Percentiles rank a stretch among this genome's conserved stretches.
Evolutionary conservation across 2,329 filamentous ascomycete species (phyloP).

Genomic region (Madurella mycetomatis): DNA sequence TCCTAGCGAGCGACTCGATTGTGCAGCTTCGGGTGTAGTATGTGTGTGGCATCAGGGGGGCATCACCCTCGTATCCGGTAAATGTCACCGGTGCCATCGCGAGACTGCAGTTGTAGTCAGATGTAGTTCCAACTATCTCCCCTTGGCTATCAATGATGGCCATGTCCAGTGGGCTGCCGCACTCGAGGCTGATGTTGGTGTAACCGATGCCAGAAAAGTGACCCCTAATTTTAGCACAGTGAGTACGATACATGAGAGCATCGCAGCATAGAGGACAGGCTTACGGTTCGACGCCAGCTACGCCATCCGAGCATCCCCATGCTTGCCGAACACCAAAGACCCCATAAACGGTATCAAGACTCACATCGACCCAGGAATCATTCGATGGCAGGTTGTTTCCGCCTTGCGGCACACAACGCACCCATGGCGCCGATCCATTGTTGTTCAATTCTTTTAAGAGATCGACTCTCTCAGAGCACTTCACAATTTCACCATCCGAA

Average conservation of each 20-base stretch:
- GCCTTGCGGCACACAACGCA: slow-evolving; percentile 3
- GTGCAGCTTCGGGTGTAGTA: slow-evolving; percentile 22
- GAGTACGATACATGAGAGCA: neutral
- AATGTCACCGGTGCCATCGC: slow-evolving; percentile 4
- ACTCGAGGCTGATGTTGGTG: slow-evolving; percentile 8
- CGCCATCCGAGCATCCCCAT: slow-evolving; percentile 20
- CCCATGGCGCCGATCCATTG: slow-evolving; percentile 10
- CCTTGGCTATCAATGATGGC: too few species aligned
- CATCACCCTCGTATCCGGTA: slow-evolving; percentile 16
- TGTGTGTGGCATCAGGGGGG: slow-evolving; percentile 21
- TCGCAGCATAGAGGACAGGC: neutral
- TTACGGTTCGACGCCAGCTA: slow-evolving; percentile 16
- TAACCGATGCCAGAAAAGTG: slow-evolving; percentile 17
- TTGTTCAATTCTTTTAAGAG: neutral
- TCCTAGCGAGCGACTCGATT: slow-evolving; percentile 20
- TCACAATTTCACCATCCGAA: slow-evolving; percentile 5
- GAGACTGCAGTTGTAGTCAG: slow-evolving; percentile 15
- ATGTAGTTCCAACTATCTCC: too few species aligned
- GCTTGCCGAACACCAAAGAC: slow-evolving; percentile 19
- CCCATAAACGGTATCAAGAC: slow-evolving; percentile 16
- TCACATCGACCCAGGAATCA: neutral
- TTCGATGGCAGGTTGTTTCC: neutral
- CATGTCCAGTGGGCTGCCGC: neutral
- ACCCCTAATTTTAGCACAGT: slow-evolving; percentile 1
- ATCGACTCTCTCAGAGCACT: slow-evolving; percentile 6